Evolutionary conservation across 169 alveolate genomes (phyloP), one percentile per base, ranked within the genome.

Genomic region (Perkinsus olseni): DNA sequence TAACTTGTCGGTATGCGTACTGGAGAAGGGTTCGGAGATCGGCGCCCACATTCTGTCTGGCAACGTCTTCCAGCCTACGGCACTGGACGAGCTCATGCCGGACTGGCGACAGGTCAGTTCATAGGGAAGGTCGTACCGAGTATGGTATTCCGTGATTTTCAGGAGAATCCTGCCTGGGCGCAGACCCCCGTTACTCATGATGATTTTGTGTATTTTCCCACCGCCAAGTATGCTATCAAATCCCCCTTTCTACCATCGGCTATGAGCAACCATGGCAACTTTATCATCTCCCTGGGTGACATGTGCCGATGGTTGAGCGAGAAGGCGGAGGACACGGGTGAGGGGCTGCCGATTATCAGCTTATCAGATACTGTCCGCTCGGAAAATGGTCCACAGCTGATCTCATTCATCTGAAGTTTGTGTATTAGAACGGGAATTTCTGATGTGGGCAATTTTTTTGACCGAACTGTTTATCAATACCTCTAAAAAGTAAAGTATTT

Each of bases 281-380:
- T 95, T 95, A 94, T 97, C 51, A 95, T 96, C 92, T 95, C 97
- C 39, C 96, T 97, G 34, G 98, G 99, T 0, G 94, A 94, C 31
- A 92, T 97, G 10, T 95, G 97, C 94, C 94, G 94, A 31, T 97
- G 99, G 99, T 94, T 97, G 74, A 97, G 97, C 1, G 97, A 95
- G 92, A 93, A 96, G 92, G 99, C 98, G 0, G 98, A 97, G 93
- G 96, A 94, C 34, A 40, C 28, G 0, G 82, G 82, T 62, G 50
- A 40, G 50, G 50, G 50, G 50, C 21, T 40, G 50, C 50, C 3
- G 3, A 40, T 40, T 3, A 11, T 40, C 50, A 11, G 50, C 11
- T 40, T 3, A 40, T 40, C 21, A 6, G 50, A 40, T 6, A 40
- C 3, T 40, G 50, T 3, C 50, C 50, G 50, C n/a, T n/a, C n/a